Conservation (phyloP, 169 alveolate species). For the Plasmodium fragile region DNA sequence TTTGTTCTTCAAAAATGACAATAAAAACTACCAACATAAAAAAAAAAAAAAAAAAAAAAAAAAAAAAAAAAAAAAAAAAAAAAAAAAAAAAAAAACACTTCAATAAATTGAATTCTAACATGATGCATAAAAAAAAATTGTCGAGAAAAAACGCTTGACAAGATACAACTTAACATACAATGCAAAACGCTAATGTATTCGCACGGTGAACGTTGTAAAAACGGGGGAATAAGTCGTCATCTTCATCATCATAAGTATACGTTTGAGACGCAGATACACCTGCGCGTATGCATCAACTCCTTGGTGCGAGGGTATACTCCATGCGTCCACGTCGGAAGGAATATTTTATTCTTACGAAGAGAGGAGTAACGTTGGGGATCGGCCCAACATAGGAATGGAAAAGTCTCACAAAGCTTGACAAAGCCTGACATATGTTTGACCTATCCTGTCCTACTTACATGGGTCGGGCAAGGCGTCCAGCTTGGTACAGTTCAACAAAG, state of each 20-base stretch:
- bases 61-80: constrained; percentile 9
- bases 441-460: background rate
- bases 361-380: background rate
- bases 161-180: background rate
- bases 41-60: background rate
- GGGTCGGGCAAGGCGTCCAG: constrained; percentile 67
- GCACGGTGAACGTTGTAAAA: background rate
- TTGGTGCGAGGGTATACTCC: background rate
- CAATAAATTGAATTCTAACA: background rate
- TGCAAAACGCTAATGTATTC: background rate
- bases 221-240: background rate
- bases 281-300: background rate
- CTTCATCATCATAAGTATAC: background rate
- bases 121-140: background rate
- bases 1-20: background rate
- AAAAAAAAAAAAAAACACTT: background rate
- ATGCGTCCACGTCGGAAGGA: background rate
- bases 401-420: background rate
- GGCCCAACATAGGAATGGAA: background rate
- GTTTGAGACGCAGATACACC: background rate
- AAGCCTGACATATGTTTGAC: background rate
- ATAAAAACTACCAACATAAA: constrained; percentile 22
- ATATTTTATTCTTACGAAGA: background rate
- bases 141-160: background rate
- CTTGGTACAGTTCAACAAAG: constrained; percentile 55